A percentile compares a stretch with the other conserved stretches of the same genome.
Conservation (phyloP, 805 yeast genomes). For the Saccharomycopsis selenospora region DNA sequence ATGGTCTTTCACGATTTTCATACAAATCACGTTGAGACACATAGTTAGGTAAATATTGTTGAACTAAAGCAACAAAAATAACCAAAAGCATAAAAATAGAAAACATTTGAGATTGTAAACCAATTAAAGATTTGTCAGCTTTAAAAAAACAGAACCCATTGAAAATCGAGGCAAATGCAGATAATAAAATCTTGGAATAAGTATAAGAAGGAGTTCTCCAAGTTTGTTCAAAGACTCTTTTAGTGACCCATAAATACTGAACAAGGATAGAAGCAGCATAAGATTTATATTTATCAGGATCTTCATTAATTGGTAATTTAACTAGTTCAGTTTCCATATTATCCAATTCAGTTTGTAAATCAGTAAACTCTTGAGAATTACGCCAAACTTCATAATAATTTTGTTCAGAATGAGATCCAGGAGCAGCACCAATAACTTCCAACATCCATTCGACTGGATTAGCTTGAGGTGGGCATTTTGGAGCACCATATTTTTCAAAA, state of each 20-base stretch:
- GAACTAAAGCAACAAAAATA: constrained; percentile 47
- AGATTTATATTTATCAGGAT: constrained; percentile 30
- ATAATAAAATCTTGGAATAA: constrained; percentile 52
- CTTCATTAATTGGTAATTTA: constrained; percentile 29
- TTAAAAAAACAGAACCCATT: constrained; percentile 71
- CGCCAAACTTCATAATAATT: constrained; percentile 76
- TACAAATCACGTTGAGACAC: constrained; percentile 56
- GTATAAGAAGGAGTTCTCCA: constrained; percentile 61
- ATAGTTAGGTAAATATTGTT: constrained; percentile 58
- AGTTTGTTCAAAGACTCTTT: constrained; percentile 55
- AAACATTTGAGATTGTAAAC: constrained; percentile 78
- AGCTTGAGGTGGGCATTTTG: constrained; percentile 57
- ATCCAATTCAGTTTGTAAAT: constrained; percentile 52
- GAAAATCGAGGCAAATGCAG: constrained; percentile 50
- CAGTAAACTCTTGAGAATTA: constrained; percentile 53
- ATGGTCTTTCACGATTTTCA: constrained; percentile 68
- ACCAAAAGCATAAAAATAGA: constrained; percentile 62
- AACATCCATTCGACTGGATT: constrained; percentile 93
- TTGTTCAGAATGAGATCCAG: constrained; percentile 66
- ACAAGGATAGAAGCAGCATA: constrained; percentile 37
- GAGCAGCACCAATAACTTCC: constrained; percentile 77
- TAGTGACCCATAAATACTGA: constrained; percentile 41
- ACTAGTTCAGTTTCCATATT: constrained; percentile 55
- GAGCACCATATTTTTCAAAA: constrained; percentile 61
- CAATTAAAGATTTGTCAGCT: constrained; percentile 54